Percentiles rank a stretch among this genome's conserved stretches.
Evolutionary conservation across 2,329 filamentous ascomycete genomes (phyloP).

Genomic region (Talaromyces verruculosus): DNA sequence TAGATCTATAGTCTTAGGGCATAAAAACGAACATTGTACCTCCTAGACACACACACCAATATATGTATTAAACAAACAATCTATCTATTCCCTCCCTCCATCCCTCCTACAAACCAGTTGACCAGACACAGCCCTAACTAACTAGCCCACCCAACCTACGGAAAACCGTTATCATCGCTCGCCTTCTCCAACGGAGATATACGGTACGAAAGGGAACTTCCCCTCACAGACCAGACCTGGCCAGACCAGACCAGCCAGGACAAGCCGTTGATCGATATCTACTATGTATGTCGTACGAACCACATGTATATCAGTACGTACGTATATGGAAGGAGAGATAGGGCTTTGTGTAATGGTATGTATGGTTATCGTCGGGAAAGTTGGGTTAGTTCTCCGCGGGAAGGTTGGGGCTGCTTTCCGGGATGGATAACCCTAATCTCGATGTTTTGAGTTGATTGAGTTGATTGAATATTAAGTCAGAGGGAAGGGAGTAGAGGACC

Average conservation of each 20-base stretch:
- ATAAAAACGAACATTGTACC: not conserved
- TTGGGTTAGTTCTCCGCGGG: not conserved
- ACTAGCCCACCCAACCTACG: not conserved
- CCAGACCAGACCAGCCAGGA: not conserved
- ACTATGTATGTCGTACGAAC: not conserved
- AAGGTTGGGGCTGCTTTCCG: not conserved
- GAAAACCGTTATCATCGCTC: constrained; percentile 3
- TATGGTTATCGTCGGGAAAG: not conserved
- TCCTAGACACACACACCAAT: not conserved
- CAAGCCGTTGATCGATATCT: not conserved
- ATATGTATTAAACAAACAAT: not conserved
- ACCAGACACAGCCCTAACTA: not conserved
- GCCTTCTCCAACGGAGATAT: not conserved
- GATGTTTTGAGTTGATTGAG: not conserved
- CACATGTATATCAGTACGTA: not conserved
- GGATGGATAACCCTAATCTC: not conserved
- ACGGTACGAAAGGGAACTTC: not conserved
- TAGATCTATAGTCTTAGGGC: not conserved
- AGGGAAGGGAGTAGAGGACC: not conserved
- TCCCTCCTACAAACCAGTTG: not conserved
- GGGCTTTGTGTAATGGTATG: not conserved
- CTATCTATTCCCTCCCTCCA: not conserved
- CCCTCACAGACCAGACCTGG: not conserved
- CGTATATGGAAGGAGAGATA: not conserved
- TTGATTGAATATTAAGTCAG: too few relatives aligned